Evolutionary conservation across 768 basidiomycete species (phyloP), one percentile per base, ranked within the genome.

Genomic region (Suillus paluster): DNA sequence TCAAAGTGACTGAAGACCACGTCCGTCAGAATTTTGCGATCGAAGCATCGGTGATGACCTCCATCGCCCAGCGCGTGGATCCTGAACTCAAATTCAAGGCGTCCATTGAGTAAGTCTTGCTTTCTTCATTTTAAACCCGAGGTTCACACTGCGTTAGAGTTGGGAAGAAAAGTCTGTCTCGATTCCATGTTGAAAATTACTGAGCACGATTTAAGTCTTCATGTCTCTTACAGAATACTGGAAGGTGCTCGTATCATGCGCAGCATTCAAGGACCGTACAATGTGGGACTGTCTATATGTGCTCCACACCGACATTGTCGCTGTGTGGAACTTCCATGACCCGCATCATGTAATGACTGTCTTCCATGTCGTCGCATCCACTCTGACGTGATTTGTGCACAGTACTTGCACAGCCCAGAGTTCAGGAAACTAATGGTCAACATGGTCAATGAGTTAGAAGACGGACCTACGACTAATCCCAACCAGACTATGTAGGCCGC

Each of bases 291-390:
- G 68, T 45, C 46, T 69, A 2, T 19, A 58, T 8, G 59, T 66
- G 15, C 60, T 69, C 14, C 68, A 69, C 46, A 27, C 55, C 1
- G 68, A 70, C 46, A 67, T 70, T 38, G 41, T 70, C 10, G n/a
- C 38, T 11, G 55, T 62, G 10, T 70, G 69, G 68, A 70, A 70
- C 38, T 65, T 70, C 50, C n/a, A 44, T 23, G 64, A 64, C 53
- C 58, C 58, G 15, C 10, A 21, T 11, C 15, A 57, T 27, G 56
- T 57, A 57, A 15, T 38, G 36, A 11, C 21, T 23, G 4, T 57
- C 21, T 23, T 25, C 23, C 4, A 5, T 41, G 38, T 25, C 11
- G 12, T 56, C 14, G 10, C 21, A 19, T 57, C 42, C 15, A 42
- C 38, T 5, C 36, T 57, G 21, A 39, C 4, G 3, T 14, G 38